Conservation (phyloP, 2,329 filamentous ascomycete genomes). For the Decorospora gaudefroyi region DNA sequence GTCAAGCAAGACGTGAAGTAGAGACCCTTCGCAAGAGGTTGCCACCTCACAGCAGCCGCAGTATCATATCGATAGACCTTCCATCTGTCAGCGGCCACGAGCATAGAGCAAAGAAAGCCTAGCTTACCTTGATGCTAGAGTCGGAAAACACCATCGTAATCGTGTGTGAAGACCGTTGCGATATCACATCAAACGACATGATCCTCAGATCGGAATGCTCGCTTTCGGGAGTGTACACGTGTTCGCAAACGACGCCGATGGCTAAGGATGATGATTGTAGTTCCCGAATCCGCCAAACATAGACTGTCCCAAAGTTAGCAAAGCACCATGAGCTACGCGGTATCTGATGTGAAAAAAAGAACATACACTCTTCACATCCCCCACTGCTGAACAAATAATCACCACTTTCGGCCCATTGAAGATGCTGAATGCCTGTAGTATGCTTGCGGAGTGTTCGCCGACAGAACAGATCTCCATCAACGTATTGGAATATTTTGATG, state of each 20-base stretch:
- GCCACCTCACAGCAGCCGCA: slow-evolving; percentile 38
- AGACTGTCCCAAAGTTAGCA: slow-evolving; percentile 57
- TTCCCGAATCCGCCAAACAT: slow-evolving; percentile 71
- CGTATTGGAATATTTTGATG: slow-evolving; percentile 72
- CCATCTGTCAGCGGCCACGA: slow-evolving; percentile 3
- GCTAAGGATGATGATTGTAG: slow-evolving; percentile 56
- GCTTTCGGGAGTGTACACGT: slow-evolving; percentile 55
- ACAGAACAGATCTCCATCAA: slow-evolving; percentile 49
- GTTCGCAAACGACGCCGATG: slow-evolving; percentile 59
- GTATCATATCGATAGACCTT: slow-evolving; percentile 54
- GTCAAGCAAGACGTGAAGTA: slow-evolving; percentile 69
- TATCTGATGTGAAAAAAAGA: neutral
- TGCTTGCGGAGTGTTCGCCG: slow-evolving; percentile 74
- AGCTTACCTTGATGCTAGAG: slow-evolving; percentile 68
- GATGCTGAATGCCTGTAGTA: slow-evolving; percentile 78
- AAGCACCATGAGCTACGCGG: neutral
- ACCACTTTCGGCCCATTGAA: slow-evolving; percentile 72
- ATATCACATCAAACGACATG: slow-evolving; percentile 70
- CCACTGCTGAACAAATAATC: slow-evolving; percentile 80
- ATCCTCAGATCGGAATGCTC: slow-evolving; percentile 73
- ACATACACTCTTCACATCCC: slow-evolving; percentile 72
- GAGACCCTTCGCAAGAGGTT: slow-evolving; percentile 43
- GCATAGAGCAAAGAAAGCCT: too few relatives aligned
- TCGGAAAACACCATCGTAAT: slow-evolving; percentile 82
- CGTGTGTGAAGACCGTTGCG: slow-evolving; percentile 51